Conservation (phyloP, 805 yeast genomes). For the Wickerhamiella cacticola region DNA sequence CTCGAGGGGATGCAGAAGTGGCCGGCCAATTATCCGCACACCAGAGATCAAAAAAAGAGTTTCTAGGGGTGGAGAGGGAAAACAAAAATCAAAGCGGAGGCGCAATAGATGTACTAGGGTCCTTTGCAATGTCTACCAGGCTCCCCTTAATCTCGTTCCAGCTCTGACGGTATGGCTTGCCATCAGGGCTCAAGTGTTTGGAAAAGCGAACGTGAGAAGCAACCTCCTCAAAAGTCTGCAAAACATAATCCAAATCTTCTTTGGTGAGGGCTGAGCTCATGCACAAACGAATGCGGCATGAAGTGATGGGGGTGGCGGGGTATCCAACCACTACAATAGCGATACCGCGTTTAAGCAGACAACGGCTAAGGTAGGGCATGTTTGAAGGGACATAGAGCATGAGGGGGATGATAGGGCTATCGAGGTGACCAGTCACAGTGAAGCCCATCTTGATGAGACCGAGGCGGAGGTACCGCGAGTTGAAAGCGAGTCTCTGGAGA, state of each 20-base stretch:
- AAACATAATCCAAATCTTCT: slow-evolving; percentile 63
- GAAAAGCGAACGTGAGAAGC: slow-evolving; percentile 28
- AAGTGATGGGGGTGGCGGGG: slow-evolving; percentile 90
- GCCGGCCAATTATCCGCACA: no score
- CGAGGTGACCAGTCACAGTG: slow-evolving; percentile 89
- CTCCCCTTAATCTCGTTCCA: slow-evolving; percentile 23
- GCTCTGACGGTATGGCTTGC: slow-evolving; percentile 15
- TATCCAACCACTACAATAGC: slow-evolving; percentile 96
- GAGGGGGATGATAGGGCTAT: slow-evolving; percentile 90
- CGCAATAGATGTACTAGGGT: slow-evolving; percentile 15
- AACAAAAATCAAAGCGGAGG: slow-evolving; percentile 3
- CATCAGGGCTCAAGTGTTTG: slow-evolving; percentile 20
- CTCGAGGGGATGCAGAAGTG: no score
- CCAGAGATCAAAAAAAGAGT: no score
- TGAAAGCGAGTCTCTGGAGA: slow-evolving; percentile 85
- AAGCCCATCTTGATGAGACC: slow-evolving; percentile 90
- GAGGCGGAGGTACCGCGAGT: slow-evolving; percentile 80
- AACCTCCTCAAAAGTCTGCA: slow-evolving; percentile 46
- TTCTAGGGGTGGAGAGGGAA: no score
- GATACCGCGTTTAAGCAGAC: slow-evolving; percentile 62
- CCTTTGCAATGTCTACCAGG: slow-evolving; percentile 25
- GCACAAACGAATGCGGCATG: slow-evolving; percentile 87
- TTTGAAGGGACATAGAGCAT: slow-evolving; percentile 82
- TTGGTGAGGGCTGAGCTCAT: slow-evolving; percentile 85
- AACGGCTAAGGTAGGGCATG: slow-evolving; percentile 84